A percentile compares a stretch with the other conserved stretches of the same genome.
These are phyloP conservation scores for Boletellus sp. DNA, from an alignment of 768 basidiomycete genomes.

Conservation along the genomic window DNA sequence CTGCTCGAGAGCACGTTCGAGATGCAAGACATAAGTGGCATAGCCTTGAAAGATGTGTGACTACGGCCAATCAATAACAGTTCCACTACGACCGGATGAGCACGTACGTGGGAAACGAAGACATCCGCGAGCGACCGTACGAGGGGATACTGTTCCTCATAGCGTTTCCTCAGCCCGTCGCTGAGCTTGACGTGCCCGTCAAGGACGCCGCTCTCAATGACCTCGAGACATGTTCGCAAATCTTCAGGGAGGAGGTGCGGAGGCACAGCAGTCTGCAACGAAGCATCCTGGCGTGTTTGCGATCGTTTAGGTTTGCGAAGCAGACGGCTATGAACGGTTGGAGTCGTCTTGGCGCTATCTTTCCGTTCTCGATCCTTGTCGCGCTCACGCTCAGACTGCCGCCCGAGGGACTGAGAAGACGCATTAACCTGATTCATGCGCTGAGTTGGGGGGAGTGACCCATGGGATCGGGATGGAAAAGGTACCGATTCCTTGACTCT, in stretches of 20 bases:
- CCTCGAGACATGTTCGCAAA: slow-evolving; percentile 78
- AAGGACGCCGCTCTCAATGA: slow-evolving; percentile 81
- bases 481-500: slow-evolving; percentile 53
- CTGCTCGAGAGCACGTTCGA: slow-evolving; percentile 86
- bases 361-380: slow-evolving; percentile 48
- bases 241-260: slow-evolving; percentile 87
- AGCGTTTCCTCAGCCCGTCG: slow-evolving; percentile 81
- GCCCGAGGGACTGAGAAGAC: slow-evolving; percentile 74
- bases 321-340: slow-evolving; percentile 40
- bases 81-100: slow-evolving; percentile 6
- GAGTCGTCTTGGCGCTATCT: slow-evolving; percentile 37
- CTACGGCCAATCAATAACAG: slow-evolving; percentile 40
- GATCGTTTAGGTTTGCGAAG: slow-evolving; percentile 70
- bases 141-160: slow-evolving; percentile 93
- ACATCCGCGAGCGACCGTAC: slow-evolving; percentile 92
- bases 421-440: slow-evolving; percentile 46
- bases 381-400: slow-evolving; percentile 53
- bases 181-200: slow-evolving; percentile 86
- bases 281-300: slow-evolving; percentile 45
- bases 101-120: slow-evolving; percentile 87
- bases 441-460: slow-evolving; percentile 66
- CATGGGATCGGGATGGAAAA: slow-evolving; percentile 78
- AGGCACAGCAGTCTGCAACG: slow-evolving; percentile 52
- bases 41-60: slow-evolving; percentile 93
- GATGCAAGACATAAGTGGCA: slow-evolving; percentile 88